Percentiles rank a stretch among this genome's conserved stretches.
phyloP scores from a whole-genome alignment of 257 asterid genomes.

The Solanum neorickii region DNA sequence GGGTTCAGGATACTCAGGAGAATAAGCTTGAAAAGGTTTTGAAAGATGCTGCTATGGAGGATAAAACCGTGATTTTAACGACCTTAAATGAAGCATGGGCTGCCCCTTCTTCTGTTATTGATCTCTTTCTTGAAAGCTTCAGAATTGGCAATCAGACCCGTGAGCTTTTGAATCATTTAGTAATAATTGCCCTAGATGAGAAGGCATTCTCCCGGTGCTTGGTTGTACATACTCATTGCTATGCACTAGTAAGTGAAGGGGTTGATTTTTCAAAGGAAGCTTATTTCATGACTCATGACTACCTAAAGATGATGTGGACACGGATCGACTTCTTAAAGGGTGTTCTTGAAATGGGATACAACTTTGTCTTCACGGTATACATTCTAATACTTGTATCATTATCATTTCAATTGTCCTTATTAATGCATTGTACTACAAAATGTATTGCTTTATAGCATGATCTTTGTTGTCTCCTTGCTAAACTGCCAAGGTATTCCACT shows the following conservation, averaged over 20 bases:
- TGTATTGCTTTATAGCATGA: not conserved
- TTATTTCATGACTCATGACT: slow-evolving; percentile 23
- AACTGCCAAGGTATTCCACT: not conserved
- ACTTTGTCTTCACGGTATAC: slow-evolving; percentile 40
- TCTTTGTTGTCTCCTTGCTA: slow-evolving; percentile 3
- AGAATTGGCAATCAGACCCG: slow-evolving; percentile 31
- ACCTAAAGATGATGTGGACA: slow-evolving; percentile 50
- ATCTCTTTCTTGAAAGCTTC: slow-evolving; percentile 45
- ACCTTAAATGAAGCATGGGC: slow-evolving; percentile 49
- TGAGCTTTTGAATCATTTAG: slow-evolving; percentile 33
- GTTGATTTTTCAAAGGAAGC: slow-evolving; percentile 34
- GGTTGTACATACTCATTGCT: slow-evolving; percentile 22
- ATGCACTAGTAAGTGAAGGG: slow-evolving; percentile 17
- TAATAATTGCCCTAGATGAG: slow-evolving; percentile 36
- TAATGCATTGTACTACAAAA: not conserved
- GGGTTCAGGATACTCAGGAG: slow-evolving; percentile 20
- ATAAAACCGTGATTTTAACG: slow-evolving; percentile 40
- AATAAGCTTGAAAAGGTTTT: slow-evolving; percentile 22
- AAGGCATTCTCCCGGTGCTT: slow-evolving; percentile 28
- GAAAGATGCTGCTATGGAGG: slow-evolving; percentile 30
- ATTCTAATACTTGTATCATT: not conserved
- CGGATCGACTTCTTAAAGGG: slow-evolving; percentile 27
- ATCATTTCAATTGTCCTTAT: not conserved
- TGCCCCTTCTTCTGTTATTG: slow-evolving; percentile 27
- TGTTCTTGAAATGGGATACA: slow-evolving; percentile 40